Conservation (phyloP, 2,329 filamentous ascomycete genomes). For the Penicillium sp. region DNA sequence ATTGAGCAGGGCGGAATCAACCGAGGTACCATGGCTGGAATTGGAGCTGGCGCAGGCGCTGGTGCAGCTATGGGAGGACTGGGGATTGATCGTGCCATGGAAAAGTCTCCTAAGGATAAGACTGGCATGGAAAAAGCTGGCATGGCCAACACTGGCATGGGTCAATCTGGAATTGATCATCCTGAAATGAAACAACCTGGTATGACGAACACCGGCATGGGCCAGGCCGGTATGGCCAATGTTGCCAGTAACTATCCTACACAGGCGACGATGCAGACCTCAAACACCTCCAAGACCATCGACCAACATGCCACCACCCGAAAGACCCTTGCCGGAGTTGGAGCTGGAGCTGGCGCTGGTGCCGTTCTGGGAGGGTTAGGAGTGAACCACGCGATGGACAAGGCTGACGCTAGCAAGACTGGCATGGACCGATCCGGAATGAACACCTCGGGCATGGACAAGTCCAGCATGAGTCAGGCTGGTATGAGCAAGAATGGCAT, state of each 20-base stretch:
- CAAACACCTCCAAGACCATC: no score
- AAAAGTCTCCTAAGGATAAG: not conserved
- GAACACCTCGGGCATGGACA: not conserved
- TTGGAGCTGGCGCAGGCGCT: not conserved
- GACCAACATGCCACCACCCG: no score
- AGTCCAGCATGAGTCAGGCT: constrained; percentile 8
- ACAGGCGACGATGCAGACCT: no score
- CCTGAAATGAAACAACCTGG: not conserved
- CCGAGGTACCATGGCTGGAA: not conserved
- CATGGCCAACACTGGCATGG: no score
- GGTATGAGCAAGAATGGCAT: constrained; percentile 1
- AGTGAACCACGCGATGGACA: no score
- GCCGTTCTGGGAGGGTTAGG: not conserved
- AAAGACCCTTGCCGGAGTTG: no score
- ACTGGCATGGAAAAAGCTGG: no score
- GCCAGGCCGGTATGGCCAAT: not conserved
- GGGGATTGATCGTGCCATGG: not conserved
- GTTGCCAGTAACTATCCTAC: no score
- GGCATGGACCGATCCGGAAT: not conserved
- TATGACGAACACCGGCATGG: not conserved
- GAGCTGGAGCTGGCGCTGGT: not conserved
- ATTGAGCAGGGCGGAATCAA: not conserved
- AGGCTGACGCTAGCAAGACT: not conserved
- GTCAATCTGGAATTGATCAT: not conserved
- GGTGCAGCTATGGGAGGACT: not conserved